These are phyloP conservation scores for Tremella mesenterica DNA, from an alignment of 768 basidiomycete genomes.

Conservation along the genomic window DNA sequence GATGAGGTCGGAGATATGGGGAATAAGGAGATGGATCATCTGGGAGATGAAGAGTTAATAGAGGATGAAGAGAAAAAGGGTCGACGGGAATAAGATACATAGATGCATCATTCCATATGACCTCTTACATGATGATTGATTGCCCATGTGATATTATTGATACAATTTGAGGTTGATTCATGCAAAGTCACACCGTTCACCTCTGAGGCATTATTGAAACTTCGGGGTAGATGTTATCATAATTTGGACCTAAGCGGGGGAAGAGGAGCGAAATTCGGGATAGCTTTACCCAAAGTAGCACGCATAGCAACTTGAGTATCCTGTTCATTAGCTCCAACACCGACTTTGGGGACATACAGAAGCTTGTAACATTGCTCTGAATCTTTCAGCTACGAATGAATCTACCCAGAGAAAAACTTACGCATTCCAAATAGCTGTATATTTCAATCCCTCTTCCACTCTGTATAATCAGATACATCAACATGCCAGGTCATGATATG, in stretches of 20 bases:
- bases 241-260: slow-evolving; percentile 3
- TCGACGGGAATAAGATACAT: too few relatives aligned
- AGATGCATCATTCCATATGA: too few relatives aligned
- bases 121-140: too few relatives aligned
- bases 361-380: slow-evolving; percentile 50
- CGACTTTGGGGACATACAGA: slow-evolving; percentile 42
- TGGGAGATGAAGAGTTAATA: too few relatives aligned
- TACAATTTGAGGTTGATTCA: too few relatives aligned
- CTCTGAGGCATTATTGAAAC: too few relatives aligned
- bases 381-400: too few relatives aligned
- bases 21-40: too few relatives aligned
- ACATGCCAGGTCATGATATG: background rate
- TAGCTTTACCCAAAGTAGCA: slow-evolving; percentile 20
- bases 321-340: slow-evolving; percentile 1
- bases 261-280: slow-evolving; percentile 17
- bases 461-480: slow-evolving; percentile 34
- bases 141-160: too few relatives aligned
- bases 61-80: too few relatives aligned
- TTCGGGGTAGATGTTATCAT: background rate
- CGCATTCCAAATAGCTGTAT: slow-evolving; percentile 55
- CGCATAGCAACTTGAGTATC: slow-evolving; percentile 33
- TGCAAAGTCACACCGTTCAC: too few relatives aligned
- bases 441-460: slow-evolving; percentile 52
- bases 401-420: slow-evolving; percentile 28
- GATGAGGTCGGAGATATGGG: too few relatives aligned